Conservation (phyloP, 306 rosid genomes). For the Sindora glabra region DNA sequence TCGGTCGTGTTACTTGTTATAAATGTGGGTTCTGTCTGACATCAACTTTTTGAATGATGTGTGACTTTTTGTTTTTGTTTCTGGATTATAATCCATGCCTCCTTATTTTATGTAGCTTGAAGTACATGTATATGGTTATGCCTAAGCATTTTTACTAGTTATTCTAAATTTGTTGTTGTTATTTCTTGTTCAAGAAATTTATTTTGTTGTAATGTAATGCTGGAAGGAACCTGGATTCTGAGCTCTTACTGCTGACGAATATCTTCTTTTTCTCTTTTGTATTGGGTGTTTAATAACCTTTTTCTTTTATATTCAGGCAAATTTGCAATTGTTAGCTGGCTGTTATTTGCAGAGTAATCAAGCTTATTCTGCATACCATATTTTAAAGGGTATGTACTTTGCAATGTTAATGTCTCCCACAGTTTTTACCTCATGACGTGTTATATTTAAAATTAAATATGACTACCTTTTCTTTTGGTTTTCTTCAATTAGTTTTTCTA, state of each 20-base stretch:
- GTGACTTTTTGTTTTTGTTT: too few relatives aligned
- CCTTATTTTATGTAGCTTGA: background rate
- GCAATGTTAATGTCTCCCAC: background rate
- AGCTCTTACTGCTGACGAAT: conserved; percentile 1
- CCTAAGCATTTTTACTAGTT: background rate
- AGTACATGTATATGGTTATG: background rate
- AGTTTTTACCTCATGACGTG: background rate
- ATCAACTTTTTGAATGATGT: conserved; percentile 12
- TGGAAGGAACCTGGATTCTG: too few relatives aligned
- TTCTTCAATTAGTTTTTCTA: background rate
- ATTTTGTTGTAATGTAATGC: too few relatives aligned
- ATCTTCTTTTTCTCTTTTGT: background rate
- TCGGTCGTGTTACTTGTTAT: background rate
- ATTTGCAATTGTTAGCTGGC: conserved; percentile 81
- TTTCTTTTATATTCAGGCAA: conserved; percentile 42
- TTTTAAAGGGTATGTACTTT: conserved; percentile 68
- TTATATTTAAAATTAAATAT: conserved; percentile 1
- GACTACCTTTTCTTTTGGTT: background rate
- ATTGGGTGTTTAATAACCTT: background rate
- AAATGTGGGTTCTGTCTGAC: background rate
- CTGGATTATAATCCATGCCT: too few relatives aligned
- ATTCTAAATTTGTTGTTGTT: background rate
- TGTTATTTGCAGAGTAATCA: conserved; percentile 86
- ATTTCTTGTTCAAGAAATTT: conserved; percentile 15
- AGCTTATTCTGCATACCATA: conserved; percentile 79